phyloP scores from a whole-genome alignment of 139 green algal genomes.

The Chlamydomonas applanata region DNA sequence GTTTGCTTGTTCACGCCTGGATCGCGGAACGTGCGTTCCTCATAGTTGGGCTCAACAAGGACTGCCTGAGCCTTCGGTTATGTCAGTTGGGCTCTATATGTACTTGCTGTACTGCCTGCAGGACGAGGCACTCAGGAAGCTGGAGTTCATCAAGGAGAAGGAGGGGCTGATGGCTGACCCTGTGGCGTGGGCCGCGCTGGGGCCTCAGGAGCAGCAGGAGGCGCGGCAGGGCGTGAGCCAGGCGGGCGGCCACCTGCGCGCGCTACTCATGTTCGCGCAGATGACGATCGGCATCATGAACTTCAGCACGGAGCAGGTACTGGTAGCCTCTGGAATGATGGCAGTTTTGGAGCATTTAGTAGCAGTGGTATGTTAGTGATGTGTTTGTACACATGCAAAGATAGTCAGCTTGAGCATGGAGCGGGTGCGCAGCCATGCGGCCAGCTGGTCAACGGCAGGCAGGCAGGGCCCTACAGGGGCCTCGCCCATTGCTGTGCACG shows the following conservation, averaged over 20 bases:
- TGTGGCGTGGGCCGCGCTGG: constrained; percentile 40
- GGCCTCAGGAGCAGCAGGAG: constrained; percentile 31
- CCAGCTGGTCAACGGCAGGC: too few species aligned
- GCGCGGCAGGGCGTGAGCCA: constrained; percentile 23
- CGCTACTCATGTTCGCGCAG: constrained; percentile 56
- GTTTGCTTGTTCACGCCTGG: too few species aligned
- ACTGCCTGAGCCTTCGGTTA: too few species aligned
- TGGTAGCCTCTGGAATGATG: constrained; percentile 37
- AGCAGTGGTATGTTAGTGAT: too few species aligned
- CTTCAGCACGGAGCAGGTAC: constrained; percentile 63
- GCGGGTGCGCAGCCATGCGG: too few species aligned
- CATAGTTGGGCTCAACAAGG: neutral
- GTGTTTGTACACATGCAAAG: neutral
- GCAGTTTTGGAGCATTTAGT: neutral
- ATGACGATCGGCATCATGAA: constrained; percentile 67
- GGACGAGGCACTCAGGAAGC: constrained; percentile 64
- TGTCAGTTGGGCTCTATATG: too few species aligned
- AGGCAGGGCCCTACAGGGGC: too few species aligned
- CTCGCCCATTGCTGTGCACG: too few species aligned
- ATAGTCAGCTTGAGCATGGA: too few species aligned
- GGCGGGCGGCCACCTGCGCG: constrained; percentile 29
- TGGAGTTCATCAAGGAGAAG: constrained; percentile 75
- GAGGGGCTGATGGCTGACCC: constrained; percentile 50
- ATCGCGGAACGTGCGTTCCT: too few species aligned
- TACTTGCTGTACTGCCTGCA: too few species aligned